Evolutionary conservation across 2,329 filamentous ascomycete genomes (phyloP).

Genomic region (Tolypocladium endophyticum): DNA sequence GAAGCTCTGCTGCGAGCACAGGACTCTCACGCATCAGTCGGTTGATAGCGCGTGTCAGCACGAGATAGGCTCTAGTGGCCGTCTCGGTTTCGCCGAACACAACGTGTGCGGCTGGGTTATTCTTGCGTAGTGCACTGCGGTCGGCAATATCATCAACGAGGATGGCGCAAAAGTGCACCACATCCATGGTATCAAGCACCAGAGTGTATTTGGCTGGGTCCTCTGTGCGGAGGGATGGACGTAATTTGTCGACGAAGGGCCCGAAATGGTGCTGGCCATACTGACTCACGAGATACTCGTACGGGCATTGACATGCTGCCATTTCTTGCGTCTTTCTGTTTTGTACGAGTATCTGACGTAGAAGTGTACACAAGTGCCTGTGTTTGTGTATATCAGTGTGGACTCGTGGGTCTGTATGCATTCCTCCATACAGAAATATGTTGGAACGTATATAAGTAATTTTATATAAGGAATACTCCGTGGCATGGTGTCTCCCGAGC

Average conservation of each 20-base stretch:
- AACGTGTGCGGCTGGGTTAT: not conserved
- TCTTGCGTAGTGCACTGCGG: not conserved
- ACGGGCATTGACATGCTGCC: not conserved
- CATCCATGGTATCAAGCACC: not conserved
- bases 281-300: not conserved
- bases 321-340: not conserved
- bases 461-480: too few species aligned
- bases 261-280: not conserved
- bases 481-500: too few species aligned
- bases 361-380: too few species aligned
- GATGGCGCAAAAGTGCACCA: not conserved
- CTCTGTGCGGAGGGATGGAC: not conserved
- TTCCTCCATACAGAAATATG: too few species aligned
- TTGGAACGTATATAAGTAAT: too few species aligned
- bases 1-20: not conserved
- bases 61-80: not conserved
- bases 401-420: too few species aligned
- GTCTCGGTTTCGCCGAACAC: not conserved
- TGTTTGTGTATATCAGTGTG: too few species aligned
- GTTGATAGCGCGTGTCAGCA: not conserved
- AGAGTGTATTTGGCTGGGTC: not conserved
- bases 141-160: not conserved
- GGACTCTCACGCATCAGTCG: not conserved
- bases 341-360: not conserved
- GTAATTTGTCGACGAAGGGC: not conserved